phyloP scores from a whole-genome alignment of 2,329 filamentous ascomycete genomes.

The Colletotrichum tanaceti region DNA sequence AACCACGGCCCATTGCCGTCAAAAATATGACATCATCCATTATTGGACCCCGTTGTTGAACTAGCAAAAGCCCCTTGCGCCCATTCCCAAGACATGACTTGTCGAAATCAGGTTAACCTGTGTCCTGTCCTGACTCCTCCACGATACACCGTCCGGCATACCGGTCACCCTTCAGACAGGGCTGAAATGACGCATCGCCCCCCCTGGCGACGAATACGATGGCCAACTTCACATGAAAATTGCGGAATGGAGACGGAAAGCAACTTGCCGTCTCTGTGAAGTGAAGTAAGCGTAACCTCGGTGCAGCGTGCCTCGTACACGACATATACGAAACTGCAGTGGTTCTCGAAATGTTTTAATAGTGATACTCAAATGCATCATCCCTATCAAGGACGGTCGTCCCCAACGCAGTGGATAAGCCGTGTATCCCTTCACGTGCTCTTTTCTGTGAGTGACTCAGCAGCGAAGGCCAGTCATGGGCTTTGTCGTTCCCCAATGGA shows the following conservation, averaged over 20 bases:
- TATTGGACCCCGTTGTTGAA: not conserved
- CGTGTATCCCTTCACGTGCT: no score
- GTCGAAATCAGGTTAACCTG: no score
- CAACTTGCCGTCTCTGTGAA: no score
- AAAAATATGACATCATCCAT: not conserved
- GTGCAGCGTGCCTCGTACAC: not conserved
- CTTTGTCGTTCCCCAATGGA: no score
- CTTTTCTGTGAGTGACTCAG: not conserved
- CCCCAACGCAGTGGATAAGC: no score
- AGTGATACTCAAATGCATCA: not conserved
- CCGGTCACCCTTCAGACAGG: not conserved
- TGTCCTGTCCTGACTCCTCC: not conserved
- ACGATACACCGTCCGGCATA: no score
- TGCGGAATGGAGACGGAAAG: not conserved
- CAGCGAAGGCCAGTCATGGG: no score
- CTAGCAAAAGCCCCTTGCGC: not conserved
- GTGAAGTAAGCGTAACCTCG: not conserved
- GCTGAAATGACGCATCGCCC: not conserved
- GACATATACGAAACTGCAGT: not conserved
- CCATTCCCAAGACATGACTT: not conserved
- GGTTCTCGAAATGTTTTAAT: not conserved
- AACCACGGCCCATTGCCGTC: not conserved
- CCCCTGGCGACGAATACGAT: not conserved
- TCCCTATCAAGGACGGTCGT: no score
- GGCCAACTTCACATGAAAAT: not conserved